Evolutionary conservation across 805 yeast genomes (phyloP), one percentile per base, ranked within the genome.

Genomic region (Maudiozyma bulderi): DNA sequence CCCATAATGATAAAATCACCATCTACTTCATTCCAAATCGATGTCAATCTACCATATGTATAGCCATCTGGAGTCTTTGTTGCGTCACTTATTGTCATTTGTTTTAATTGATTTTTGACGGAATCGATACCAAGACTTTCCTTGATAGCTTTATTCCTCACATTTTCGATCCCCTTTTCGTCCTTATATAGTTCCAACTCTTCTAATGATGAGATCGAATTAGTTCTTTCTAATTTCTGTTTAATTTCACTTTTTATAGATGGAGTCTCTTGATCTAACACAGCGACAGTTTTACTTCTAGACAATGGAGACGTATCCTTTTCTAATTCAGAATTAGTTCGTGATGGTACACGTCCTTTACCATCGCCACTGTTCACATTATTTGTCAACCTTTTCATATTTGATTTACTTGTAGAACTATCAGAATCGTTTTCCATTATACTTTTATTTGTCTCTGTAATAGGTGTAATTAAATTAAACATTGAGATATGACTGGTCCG

Each of bases 1-100:
- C 96, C 96, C 64, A 90, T 51, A 1, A 90, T 71, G 2, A 90
- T 77, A 1, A 90, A 73, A 59, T 89, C 89, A 5, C 96, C 96
- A 26, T 80, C 82, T 1, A 88, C 56, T 29, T 76, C 76, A 50
- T 76, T 74, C 72, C 73, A 84, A 1, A 82, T 71, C 1, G 75
- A 61, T 32, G 76, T 75, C 47, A 62, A 33, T 30, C 66, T 51
- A 7, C 52, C 42, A 8, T 40, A 48, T 8, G 50, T 45, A 41
- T 59, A 62, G 2, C 66, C 67, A 45, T 65, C 68, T 1, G 47
- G 39, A 2, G 65, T 57, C 10, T 48, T 46, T 20, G 49, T 49
- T 40, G 57, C 51, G n/a, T 54, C 51, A 46, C 57, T 56, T 40
- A 62, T 47, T 14, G 57, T 54, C 3, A 60, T 51, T 37, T 53